Conservation (phyloP, 371 early-diverging fungal species). For the Sporodiniella umbellata region DNA sequence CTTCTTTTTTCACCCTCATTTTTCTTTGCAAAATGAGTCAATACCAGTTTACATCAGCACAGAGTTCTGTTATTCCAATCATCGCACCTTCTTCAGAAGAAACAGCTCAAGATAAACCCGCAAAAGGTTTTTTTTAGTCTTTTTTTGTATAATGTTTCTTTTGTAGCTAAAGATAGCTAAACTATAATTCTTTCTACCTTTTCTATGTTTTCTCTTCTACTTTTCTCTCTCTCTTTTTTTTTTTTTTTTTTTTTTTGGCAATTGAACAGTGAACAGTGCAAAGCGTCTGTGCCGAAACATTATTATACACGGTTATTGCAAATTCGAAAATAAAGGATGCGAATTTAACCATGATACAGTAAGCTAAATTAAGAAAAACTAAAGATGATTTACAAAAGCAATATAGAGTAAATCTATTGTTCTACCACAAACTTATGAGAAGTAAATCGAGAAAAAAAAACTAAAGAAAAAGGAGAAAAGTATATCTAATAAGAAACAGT, state of each 20-base stretch:
- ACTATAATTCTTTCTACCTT: too few relatives aligned
- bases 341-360: conserved; percentile 80
- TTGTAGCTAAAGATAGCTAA: neutral
- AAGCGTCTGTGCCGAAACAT: conserved; percentile 76
- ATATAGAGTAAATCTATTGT: conserved; percentile 12
- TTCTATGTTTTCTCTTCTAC: too few relatives aligned
- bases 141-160: too few relatives aligned
- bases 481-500: neutral
- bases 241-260: too few relatives aligned
- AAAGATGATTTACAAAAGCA: neutral
- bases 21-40: neutral
- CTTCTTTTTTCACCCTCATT: too few relatives aligned
- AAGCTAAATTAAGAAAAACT: too few relatives aligned
- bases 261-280: conserved; percentile 22
- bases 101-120: conserved; percentile 19
- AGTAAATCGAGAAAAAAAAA: neutral
- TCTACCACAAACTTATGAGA: conserved; percentile 5
- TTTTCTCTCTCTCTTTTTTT: too few relatives aligned
- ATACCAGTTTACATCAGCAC: conserved; percentile 2
- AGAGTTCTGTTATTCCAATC: conserved; percentile 51
- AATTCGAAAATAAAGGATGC: conserved; percentile 81
- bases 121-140: neutral
- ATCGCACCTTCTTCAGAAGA: conserved; percentile 34
- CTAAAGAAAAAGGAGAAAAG: neutral
- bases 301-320: conserved; percentile 85